These are phyloP conservation scores for Falciphora oryzae DNA, from an alignment of 2,329 filamentous ascomycete species.

Conservation along the genomic window DNA sequence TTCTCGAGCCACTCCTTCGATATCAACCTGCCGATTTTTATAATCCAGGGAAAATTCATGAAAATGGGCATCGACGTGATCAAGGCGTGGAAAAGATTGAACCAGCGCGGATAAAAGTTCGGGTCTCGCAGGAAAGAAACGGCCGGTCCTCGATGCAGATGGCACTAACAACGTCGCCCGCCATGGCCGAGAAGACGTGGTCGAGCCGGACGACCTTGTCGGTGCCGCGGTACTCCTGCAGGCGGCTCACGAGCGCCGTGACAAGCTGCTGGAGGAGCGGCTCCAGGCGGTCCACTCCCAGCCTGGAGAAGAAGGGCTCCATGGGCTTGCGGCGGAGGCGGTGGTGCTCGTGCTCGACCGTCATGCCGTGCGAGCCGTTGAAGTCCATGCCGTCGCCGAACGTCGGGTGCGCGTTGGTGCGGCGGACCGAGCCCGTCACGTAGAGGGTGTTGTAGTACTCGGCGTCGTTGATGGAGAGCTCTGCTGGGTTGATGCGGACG, in stretches of 20 bases:
- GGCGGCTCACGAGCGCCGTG: neutral
- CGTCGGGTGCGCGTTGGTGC: constrained; percentile 10
- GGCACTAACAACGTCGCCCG: neutral
- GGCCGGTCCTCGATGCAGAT: neutral
- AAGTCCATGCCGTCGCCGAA: constrained; percentile 15
- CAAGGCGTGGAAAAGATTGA: neutral
- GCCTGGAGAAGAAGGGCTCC: constrained; percentile 4
- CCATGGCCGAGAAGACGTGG: constrained; percentile 1
- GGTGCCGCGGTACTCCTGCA: neutral
- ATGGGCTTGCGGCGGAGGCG: constrained; percentile 1
- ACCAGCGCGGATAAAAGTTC: neutral
- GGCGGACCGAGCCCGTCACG: constrained; percentile 11
- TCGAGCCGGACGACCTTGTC: neutral
- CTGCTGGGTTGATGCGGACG: constrained; percentile 25
- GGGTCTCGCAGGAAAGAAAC: neutral
- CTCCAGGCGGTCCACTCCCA: neutral
- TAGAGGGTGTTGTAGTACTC: constrained; percentile 24
- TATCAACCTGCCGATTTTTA: neutral
- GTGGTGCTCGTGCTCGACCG: constrained; percentile 2
- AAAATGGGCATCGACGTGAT: constrained; percentile 5
- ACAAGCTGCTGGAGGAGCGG: neutral
- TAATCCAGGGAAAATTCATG: constrained; percentile 3
- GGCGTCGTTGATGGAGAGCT: constrained; percentile 25
- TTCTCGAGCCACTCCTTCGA: neutral
- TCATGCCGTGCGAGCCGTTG: constrained; percentile 10